These are phyloP conservation scores for Rubroshorea leprosula DNA, from an alignment of 345 rosid species.

Conservation along the genomic window DNA sequence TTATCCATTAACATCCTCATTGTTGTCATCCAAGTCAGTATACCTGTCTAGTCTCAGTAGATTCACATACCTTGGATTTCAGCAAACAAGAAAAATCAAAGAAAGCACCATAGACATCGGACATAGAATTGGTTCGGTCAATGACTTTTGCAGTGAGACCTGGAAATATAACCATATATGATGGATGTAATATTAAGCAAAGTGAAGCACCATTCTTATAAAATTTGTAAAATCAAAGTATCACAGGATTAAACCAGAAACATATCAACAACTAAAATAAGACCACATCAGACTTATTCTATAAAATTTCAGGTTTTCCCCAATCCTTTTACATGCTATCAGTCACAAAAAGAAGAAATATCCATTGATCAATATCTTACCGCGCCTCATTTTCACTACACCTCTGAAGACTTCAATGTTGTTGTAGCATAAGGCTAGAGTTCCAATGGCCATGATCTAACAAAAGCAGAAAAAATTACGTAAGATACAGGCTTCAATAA, in stretches of 20 bases:
- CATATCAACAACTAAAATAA: too few species aligned
- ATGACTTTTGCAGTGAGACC: conserved; percentile 92
- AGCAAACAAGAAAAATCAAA: conserved; percentile 70
- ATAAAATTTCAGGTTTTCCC: neutral
- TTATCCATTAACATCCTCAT: neutral
- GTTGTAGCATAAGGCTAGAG: conserved; percentile 85
- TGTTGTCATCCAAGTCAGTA: neutral
- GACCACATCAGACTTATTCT: neutral
- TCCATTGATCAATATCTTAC: conserved; percentile 36
- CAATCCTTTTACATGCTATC: too few species aligned
- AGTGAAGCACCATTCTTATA: too few species aligned
- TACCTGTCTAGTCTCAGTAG: neutral
- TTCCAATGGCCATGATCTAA: conserved; percentile 96
- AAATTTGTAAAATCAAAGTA: too few species aligned
- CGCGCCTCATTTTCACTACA: conserved; percentile 94
- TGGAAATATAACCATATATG: conserved; percentile 27
- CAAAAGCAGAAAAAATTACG: too few species aligned
- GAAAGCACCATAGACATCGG: conserved; percentile 88
- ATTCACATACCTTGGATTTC: conserved; percentile 51
- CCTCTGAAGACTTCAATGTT: conserved; percentile 91
- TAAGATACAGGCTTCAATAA: conserved; percentile 4
- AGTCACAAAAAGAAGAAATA: conserved; percentile 1
- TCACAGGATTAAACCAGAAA: too few species aligned
- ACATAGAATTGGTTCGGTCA: conserved; percentile 70
- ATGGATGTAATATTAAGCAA: too few species aligned